Evolutionary conservation across 2,329 filamentous ascomycete genomes (phyloP).

Genomic region (Knoxdaviesia proteae): DNA sequence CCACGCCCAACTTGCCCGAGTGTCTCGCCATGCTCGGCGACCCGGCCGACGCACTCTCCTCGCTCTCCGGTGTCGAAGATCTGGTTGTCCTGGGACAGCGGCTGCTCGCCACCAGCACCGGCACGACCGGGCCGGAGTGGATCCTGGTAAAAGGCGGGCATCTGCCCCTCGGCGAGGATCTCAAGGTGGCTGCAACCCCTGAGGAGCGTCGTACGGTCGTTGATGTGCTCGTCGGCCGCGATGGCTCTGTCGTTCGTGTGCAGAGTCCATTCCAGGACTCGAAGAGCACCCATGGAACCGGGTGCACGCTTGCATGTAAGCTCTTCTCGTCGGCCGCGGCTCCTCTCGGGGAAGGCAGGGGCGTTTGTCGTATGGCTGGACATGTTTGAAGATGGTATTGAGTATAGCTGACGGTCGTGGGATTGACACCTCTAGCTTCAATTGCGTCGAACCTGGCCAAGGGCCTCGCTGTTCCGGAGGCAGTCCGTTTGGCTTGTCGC

Average conservation of each 20-base stretch:
- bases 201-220: conserved; percentile 47
- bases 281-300: conserved; percentile 80
- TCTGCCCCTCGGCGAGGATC: conserved; percentile 48
- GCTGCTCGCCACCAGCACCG: conserved; percentile 34
- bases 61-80: conserved; percentile 32
- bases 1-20: conserved; percentile 65
- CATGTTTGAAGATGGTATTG: neutral
- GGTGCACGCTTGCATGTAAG: conserved; percentile 77
- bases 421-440: conserved; percentile 26
- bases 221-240: conserved; percentile 51
- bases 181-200: conserved; percentile 33
- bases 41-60: conserved; percentile 16
- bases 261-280: conserved; percentile 52
- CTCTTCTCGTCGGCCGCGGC: conserved; percentile 5
- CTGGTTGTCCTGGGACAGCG: conserved; percentile 32
- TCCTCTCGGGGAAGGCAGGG: no score
- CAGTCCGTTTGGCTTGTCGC: conserved; percentile 46
- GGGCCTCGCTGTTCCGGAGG: conserved; percentile 31
- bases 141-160: conserved; percentile 86
- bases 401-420: neutral
- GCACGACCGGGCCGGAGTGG: conserved; percentile 50
- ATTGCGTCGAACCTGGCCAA: conserved; percentile 53
- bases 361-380: no score
- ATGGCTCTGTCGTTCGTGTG: conserved; percentile 34
- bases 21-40: conserved; percentile 41